Evolutionary conservation across 1,284 basidiomycete genomes (phyloP), one percentile per base, ranked within the genome.

Genomic region (Ustilago trichophora): DNA sequence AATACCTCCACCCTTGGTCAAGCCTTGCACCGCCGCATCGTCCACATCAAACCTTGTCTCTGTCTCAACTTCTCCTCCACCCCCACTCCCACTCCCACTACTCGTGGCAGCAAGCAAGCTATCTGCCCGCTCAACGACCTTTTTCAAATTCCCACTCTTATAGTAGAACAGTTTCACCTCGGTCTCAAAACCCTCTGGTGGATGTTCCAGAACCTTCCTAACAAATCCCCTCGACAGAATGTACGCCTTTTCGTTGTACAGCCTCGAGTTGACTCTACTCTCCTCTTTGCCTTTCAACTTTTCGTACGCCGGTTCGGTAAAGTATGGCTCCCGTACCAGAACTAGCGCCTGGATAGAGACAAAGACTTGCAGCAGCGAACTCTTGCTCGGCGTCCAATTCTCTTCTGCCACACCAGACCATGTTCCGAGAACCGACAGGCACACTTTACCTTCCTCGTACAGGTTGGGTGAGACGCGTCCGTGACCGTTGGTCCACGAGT

Each of bases 401-500:
- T 75, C 64, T 32, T 58, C 49, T 0, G 57, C 56, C 24, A 75
- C 57, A 5, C 93, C 93, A 1, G 88, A 86, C 93, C 93, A 97
- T 0, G 93, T 96, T 16, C 91, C 91, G 4, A 96, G 83, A 40
- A 97, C 90, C 21, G 91, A 93, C 43, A 97, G 82, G 77, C 93
- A 97, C 33, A 97, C 92, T 82, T 95, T 95, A 37, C 93, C 93
- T 73, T 97, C 93, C 78, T 95, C 92, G 75, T 97, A 97, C 42
- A 96, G 83, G 82, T 97, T 96, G 22, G 84, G 81, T n/a, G 75
- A 60, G 0, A 85, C 88, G 82, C 80, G 89, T 16, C 93, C 93
- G 75, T 93, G 92, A 10, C 92, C 93, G 80, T 92, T 91, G 11
- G 93, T 96, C 90, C 93, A 95, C 64, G 91, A 93, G 58, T 89